These are phyloP conservation scores for Arachis stenosperma DNA, from an alignment of 306 rosid species.

Conservation along the genomic window DNA sequence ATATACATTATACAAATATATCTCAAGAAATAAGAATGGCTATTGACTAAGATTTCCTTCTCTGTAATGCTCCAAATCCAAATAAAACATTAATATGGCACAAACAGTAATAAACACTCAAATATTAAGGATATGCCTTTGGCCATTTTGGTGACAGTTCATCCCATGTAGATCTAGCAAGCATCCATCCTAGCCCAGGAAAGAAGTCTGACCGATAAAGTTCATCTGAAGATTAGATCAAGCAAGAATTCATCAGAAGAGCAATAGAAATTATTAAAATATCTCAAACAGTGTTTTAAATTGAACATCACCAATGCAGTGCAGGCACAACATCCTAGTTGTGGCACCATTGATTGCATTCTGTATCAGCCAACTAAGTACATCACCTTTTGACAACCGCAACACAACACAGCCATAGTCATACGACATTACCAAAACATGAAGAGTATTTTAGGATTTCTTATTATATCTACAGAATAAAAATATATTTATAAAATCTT, in stretches of 20 bases:
- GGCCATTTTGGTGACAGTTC: slow-evolving; percentile 99
- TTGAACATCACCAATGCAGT: background rate
- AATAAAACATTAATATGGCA: slow-evolving; percentile 11
- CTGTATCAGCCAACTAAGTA: background rate
- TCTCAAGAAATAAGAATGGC: background rate
- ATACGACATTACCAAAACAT: background rate
- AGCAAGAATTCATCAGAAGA: slow-evolving; percentile 31
- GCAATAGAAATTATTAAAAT: background rate
- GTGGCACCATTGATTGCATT: background rate
- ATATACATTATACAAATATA: too few relatives aligned
- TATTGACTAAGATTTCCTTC: slow-evolving; percentile 17
- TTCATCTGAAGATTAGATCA: slow-evolving; percentile 64
- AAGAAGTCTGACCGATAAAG: slow-evolving; percentile 96
- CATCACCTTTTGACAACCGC: background rate
- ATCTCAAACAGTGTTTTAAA: background rate
- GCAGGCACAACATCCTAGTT: background rate
- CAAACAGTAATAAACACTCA: slow-evolving; percentile 35
- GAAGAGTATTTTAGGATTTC: background rate
- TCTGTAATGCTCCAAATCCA: slow-evolving; percentile 14
- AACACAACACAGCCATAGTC: background rate
- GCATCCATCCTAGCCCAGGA: slow-evolving; percentile 99
- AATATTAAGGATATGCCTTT: slow-evolving; percentile 91
- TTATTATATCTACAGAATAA: background rate
- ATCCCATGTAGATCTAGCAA: slow-evolving; percentile 83
- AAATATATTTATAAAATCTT: background rate